Evolutionary conservation across 2,329 filamentous ascomycete species (phyloP).

Genomic region (Penicillium sp.): DNA sequence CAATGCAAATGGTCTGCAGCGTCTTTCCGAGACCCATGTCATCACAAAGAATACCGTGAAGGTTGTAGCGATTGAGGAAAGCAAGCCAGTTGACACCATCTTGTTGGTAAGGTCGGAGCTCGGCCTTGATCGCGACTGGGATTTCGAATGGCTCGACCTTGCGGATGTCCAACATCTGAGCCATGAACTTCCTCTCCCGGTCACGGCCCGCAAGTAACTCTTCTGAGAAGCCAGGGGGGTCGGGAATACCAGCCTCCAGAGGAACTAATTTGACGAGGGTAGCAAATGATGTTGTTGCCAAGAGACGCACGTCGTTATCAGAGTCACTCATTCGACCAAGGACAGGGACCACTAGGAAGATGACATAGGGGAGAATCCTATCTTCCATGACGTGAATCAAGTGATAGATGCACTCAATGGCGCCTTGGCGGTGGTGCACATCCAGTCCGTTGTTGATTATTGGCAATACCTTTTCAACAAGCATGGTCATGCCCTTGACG

Average conservation of each 20-base stretch:
- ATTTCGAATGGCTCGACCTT: slow-evolving; percentile 94
- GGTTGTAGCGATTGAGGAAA: slow-evolving; percentile 95
- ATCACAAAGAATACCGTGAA: slow-evolving; percentile 96
- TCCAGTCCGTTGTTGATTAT: slow-evolving; percentile 89
- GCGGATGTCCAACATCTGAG: slow-evolving; percentile 91
- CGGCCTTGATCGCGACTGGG: slow-evolving; percentile 93
- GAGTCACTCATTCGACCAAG: slow-evolving; percentile 98
- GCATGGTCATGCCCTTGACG: slow-evolving; percentile 89
- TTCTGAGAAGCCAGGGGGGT: slow-evolving; percentile 87
- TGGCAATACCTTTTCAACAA: slow-evolving; percentile 89
- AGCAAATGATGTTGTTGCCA: slow-evolving; percentile 94
- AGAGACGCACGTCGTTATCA: slow-evolving; percentile 87
- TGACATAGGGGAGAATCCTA: slow-evolving; percentile 90
- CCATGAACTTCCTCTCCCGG: slow-evolving; percentile 91
- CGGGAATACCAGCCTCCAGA: slow-evolving; percentile 92
- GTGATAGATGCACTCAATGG: slow-evolving; percentile 93
- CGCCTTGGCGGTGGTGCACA: slow-evolving; percentile 83
- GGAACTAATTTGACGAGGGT: slow-evolving; percentile 96
- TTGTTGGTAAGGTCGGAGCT: slow-evolving; percentile 94
- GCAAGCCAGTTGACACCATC: slow-evolving; percentile 98
- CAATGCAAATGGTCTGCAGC: slow-evolving; percentile 93
- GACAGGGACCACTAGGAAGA: slow-evolving; percentile 96
- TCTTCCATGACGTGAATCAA: slow-evolving; percentile 98
- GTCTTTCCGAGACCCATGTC: slow-evolving; percentile 99
- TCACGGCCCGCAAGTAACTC: slow-evolving; percentile 86